Conservation (phyloP, 2,329 filamentous ascomycete species). For the Ophiocordyceps polyrhachis-furcata region DNA sequence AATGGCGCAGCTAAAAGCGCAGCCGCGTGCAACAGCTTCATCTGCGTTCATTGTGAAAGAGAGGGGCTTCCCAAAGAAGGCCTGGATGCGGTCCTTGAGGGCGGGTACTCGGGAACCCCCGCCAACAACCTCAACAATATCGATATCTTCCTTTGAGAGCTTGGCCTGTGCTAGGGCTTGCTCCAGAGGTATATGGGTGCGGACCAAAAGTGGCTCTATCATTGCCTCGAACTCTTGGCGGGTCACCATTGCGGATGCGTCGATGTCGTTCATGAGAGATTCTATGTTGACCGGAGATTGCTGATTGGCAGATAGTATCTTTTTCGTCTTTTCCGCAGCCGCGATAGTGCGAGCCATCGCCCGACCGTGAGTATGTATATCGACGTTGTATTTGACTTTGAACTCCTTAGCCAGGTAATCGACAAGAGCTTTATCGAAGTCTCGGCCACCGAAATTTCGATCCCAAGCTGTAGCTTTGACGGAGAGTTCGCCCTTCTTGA, state of each 20-base stretch:
- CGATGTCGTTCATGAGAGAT: slow-evolving; percentile 94
- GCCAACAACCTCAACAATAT: slow-evolving; percentile 82
- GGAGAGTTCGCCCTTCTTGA: slow-evolving; percentile 86
- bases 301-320: slow-evolving; percentile 90
- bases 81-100: slow-evolving; percentile 74
- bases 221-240: slow-evolving; percentile 88
- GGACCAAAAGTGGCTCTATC: slow-evolving; percentile 64
- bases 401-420: slow-evolving; percentile 94
- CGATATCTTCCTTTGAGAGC: slow-evolving; percentile 80
- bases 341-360: slow-evolving; percentile 72
- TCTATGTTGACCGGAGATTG: slow-evolving; percentile 89
- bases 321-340: slow-evolving; percentile 94
- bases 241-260: slow-evolving; percentile 76
- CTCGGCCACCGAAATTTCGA: slow-evolving; percentile 89
- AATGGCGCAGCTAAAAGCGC: slow-evolving; percentile 93
- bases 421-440: slow-evolving; percentile 89
- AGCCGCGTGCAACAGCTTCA: slow-evolving; percentile 87
- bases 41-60: slow-evolving; percentile 98
- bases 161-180: slow-evolving; percentile 89
- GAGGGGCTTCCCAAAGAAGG: slow-evolving; percentile 81
- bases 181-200: slow-evolving; percentile 59
- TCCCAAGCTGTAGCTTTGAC: slow-evolving; percentile 89
- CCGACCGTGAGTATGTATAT: slow-evolving; percentile 80
- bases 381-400: slow-evolving; percentile 94
- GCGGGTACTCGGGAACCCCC: slow-evolving; percentile 85